Evolutionary conservation across 768 basidiomycete genomes (phyloP).

Genomic region (Lactifluus rugatus): DNA sequence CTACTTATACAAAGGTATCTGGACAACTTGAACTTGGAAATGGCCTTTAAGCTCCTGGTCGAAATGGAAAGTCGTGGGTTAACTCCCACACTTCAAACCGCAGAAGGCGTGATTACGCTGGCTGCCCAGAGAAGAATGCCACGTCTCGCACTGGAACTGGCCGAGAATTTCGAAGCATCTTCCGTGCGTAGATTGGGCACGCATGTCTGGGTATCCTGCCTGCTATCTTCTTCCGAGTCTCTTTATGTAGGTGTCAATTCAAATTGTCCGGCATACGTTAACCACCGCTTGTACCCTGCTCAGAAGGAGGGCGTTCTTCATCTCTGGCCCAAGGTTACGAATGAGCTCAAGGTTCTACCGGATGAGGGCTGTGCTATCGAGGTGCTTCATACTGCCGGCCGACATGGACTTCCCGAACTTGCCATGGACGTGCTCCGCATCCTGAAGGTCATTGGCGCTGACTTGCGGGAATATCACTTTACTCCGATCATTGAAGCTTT

Average conservation of each 20-base stretch:
- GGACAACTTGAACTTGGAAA: conserved; percentile 47
- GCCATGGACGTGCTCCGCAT: conserved; percentile 55
- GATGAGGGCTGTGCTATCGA: conserved; percentile 67
- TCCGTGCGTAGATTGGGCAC: conserved; percentile 45
- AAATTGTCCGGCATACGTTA: neutral
- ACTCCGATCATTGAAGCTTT: conserved; percentile 70
- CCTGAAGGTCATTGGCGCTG: conserved; percentile 39
- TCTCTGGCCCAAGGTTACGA: conserved; percentile 54
- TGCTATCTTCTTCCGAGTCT: conserved; percentile 51
- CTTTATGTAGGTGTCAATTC: conserved; percentile 49
- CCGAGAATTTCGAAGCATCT: conserved; percentile 45
- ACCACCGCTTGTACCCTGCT: neutral
- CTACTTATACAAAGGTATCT: conserved; percentile 41
- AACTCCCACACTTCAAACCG: conserved; percentile 39
- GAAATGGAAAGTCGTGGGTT: conserved; percentile 46
- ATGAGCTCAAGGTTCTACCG: conserved; percentile 43
- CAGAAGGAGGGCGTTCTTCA: conserved; percentile 58
- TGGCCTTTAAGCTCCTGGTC: conserved; percentile 51
- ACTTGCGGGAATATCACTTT: conserved; percentile 63
- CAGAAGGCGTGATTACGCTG: conserved; percentile 42
- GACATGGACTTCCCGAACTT: conserved; percentile 60
- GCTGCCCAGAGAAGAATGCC: conserved; percentile 47
- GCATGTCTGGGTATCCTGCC: conserved; percentile 54
- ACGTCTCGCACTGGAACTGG: conserved; percentile 64
- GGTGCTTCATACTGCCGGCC: conserved; percentile 64